These are phyloP conservation scores for Clonostachys rhizophaga DNA, from an alignment of 2,329 filamentous ascomycete species.

Conservation along the genomic window DNA sequence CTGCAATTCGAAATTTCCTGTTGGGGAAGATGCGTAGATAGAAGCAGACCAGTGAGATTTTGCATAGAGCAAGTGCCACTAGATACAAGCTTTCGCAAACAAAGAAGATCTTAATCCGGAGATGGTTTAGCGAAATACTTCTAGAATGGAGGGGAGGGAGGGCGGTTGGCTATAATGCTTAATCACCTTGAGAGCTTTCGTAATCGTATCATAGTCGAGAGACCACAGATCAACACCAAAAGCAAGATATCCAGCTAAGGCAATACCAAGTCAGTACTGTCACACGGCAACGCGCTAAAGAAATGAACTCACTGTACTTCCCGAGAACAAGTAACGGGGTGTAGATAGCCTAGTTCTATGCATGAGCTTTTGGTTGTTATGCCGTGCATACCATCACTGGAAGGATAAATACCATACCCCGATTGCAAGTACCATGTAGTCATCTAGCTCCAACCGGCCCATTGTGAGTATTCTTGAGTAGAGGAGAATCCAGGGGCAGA, in stretches of 20 bases:
- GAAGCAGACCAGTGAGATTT: constrained; percentile 30
- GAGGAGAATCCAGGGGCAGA: constrained; percentile 25
- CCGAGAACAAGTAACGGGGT: constrained; percentile 21
- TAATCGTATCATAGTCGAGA: constrained; percentile 15
- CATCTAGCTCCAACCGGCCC: constrained; percentile 24
- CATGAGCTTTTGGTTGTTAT: too few species aligned
- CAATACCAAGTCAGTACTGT: too few species aligned
- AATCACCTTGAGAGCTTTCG: constrained; percentile 19
- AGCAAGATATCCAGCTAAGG: constrained; percentile 9
- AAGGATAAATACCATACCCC: constrained; percentile 6
- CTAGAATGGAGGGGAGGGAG: neutral
- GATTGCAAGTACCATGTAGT: constrained; percentile 26
- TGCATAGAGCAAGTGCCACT: constrained; percentile 27
- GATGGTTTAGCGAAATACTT: too few species aligned
- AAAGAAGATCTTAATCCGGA: constrained; percentile 14
- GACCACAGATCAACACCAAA: constrained; percentile 33
- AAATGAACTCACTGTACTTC: constrained; percentile 8
- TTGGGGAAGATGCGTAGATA: constrained; percentile 30
- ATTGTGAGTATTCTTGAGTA: constrained; percentile 24
- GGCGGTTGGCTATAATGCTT: too few species aligned
- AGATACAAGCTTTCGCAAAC: constrained; percentile 27
- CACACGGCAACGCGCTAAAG: too few species aligned
- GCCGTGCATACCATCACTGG: too few species aligned
- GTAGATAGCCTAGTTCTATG: constrained; percentile 9
- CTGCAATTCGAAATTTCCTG: constrained; percentile 17